These are phyloP conservation scores for Chromera velia DNA, from an alignment of 73 alveolate species.

Conservation along the genomic window DNA sequence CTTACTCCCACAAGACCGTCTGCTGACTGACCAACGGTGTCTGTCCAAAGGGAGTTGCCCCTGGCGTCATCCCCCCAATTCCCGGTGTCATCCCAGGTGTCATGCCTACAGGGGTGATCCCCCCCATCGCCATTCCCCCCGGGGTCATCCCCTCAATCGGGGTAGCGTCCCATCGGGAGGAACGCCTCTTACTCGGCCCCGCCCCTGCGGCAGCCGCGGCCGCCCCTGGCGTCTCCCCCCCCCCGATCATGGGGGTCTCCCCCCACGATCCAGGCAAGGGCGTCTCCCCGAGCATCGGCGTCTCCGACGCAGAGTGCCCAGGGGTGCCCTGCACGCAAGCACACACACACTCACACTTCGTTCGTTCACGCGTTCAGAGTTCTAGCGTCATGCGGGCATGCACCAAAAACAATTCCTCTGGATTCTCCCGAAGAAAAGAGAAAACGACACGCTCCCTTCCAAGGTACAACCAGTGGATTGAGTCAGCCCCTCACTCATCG, in stretches of 20 bases:
- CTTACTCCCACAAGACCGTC: not conserved
- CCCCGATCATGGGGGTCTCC: slow-evolving; percentile 18
- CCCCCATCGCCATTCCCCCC: not conserved
- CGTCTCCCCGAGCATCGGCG: slow-evolving; percentile 20
- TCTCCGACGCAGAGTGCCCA: too few species aligned
- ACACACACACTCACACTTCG: too few species aligned
- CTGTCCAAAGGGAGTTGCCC: too few species aligned
- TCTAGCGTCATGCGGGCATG: too few species aligned
- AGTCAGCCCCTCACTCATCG: too few species aligned
- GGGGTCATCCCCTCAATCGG: not conserved
- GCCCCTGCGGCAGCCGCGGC: not conserved
- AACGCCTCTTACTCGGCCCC: too few species aligned
- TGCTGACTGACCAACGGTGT: not conserved
- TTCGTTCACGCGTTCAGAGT: too few species aligned
- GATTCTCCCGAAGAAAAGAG: too few species aligned
- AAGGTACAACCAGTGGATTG: too few species aligned
- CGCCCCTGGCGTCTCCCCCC: slow-evolving; percentile 16
- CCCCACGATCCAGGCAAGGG: slow-evolving; percentile 26
- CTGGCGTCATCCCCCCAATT: slow-evolving; percentile 23
- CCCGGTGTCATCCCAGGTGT: slow-evolving; percentile 16
- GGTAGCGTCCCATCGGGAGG: not conserved
- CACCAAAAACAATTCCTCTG: too few species aligned
- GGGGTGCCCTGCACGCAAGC: too few species aligned
- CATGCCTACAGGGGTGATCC: slow-evolving; percentile 15
- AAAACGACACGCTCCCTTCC: too few species aligned